phyloP scores from a whole-genome alignment of 768 basidiomycete genomes.

The Phylloporus arenicola region DNA sequence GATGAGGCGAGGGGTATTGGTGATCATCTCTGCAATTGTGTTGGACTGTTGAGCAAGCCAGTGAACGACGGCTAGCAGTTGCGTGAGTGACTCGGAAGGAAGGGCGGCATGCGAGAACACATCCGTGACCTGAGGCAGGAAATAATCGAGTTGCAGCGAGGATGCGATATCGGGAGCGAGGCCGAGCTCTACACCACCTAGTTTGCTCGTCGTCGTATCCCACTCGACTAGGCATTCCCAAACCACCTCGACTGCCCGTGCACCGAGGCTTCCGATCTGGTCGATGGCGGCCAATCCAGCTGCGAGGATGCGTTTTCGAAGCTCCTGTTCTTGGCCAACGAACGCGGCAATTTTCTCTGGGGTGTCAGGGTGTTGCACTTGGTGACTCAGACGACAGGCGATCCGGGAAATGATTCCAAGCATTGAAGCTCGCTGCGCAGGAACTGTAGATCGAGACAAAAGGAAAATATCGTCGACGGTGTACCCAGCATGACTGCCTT shows the following conservation, averaged over 20 bases:
- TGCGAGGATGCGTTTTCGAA: constrained; percentile 60
- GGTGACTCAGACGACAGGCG: constrained; percentile 31
- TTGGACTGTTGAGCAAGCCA: constrained; percentile 60
- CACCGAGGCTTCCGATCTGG: constrained; percentile 63
- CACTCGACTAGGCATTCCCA: constrained; percentile 74
- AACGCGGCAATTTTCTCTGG: constrained; percentile 9
- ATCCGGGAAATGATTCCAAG: constrained; percentile 65
- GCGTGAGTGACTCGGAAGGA: constrained; percentile 45
- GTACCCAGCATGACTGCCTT: constrained; percentile 73
- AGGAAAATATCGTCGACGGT: constrained; percentile 82
- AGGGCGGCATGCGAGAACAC: constrained; percentile 38
- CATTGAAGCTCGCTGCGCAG: constrained; percentile 80
- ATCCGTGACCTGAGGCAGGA: constrained; percentile 48
- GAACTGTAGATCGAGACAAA: constrained; percentile 73
- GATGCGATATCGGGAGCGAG: constrained; percentile 17
- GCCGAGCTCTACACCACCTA: constrained; percentile 43
- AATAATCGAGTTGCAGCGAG: constrained; percentile 31
- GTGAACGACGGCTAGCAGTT: constrained; percentile 54
- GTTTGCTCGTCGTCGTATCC: constrained; percentile 32
- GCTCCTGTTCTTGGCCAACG: constrained; percentile 32
- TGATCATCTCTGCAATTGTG: constrained; percentile 45
- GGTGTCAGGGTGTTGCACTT: constrained; percentile 1
- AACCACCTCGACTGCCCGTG: constrained; percentile 61
- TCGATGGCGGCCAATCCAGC: constrained; percentile 61
- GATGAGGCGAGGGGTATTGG: constrained; percentile 48